phyloP scores from a whole-genome alignment of 2,329 filamentous ascomycete genomes.

The Penicillium sumatraense region DNA sequence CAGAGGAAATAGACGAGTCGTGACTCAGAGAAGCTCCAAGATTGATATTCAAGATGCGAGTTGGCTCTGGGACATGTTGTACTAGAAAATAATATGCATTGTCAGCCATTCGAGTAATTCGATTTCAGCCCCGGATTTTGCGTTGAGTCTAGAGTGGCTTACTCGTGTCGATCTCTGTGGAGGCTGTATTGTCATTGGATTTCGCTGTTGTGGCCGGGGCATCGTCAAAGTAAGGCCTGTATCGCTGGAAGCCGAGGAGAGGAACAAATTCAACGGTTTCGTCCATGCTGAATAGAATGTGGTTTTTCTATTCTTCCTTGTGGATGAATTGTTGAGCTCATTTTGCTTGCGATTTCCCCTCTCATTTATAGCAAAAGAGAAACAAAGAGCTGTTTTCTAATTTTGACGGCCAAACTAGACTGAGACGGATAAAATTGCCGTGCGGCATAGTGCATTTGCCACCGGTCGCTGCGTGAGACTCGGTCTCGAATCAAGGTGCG shows the following conservation, averaged over 20 bases:
- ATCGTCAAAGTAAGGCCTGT: background rate
- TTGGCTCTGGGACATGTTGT: background rate
- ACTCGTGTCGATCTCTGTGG: background rate
- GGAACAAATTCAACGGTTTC: background rate
- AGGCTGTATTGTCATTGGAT: background rate
- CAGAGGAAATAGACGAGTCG: too few relatives aligned
- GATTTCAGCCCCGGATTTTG: too few relatives aligned
- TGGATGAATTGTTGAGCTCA: background rate
- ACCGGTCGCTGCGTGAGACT: background rate
- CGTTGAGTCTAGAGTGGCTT: background rate
- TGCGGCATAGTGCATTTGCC: background rate
- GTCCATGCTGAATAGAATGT: background rate
- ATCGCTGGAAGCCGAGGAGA: background rate
- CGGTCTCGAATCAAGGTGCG: background rate
- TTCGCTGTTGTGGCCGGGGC: background rate
- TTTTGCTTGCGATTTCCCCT: background rate
- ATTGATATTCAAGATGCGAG: background rate
- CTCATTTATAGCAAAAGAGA: background rate
- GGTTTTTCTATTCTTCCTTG: background rate
- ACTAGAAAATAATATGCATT: background rate
- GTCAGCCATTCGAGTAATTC: too few relatives aligned
- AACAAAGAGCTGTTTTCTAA: background rate
- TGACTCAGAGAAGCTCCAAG: too few relatives aligned
- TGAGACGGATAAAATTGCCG: background rate
- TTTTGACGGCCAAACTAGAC: background rate